Evolutionary conservation across 371 early-diverging fungal species (phyloP).

Genomic region (Mucor plumbeus): DNA sequence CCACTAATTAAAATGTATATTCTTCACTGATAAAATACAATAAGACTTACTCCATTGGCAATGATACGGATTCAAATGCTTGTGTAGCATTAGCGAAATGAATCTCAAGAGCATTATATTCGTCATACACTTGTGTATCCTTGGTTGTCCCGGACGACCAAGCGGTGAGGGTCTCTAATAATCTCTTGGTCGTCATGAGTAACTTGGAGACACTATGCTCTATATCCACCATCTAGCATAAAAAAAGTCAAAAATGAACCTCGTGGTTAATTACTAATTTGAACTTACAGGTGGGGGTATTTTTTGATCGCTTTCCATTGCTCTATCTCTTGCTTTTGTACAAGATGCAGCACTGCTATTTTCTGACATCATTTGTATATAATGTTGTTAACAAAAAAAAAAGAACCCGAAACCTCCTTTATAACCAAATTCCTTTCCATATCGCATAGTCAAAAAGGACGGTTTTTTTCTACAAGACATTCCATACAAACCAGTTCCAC

Average conservation of each 20-base stretch:
- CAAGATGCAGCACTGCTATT: not conserved
- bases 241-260: not conserved
- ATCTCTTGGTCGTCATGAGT: conserved; percentile 58
- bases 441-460: not conserved
- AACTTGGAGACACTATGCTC: conserved; percentile 59
- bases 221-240: conserved; percentile 51
- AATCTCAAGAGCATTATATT: conserved; percentile 48
- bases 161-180: conserved; percentile 59
- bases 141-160: conserved; percentile 53
- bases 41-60: conserved; percentile 54
- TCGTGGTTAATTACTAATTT: not conserved
- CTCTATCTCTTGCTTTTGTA: not conserved
- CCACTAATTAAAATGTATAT: too few species aligned
- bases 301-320: not conserved
- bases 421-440: not conserved
- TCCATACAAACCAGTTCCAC: conserved; percentile 2
- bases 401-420: not conserved
- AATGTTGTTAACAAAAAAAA: conserved; percentile 4
- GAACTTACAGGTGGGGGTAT: conserved; percentile 8
- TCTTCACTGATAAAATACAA: not conserved
- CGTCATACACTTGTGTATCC: conserved; percentile 54
- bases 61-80: conserved; percentile 51
- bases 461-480: not conserved
- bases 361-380: conserved; percentile 14
- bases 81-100: conserved; percentile 52